Evolutionary conservation across 768 basidiomycete genomes (phyloP), one percentile per base, ranked within the genome.

Genomic region (Trichaptum fuscoviolaceum): DNA sequence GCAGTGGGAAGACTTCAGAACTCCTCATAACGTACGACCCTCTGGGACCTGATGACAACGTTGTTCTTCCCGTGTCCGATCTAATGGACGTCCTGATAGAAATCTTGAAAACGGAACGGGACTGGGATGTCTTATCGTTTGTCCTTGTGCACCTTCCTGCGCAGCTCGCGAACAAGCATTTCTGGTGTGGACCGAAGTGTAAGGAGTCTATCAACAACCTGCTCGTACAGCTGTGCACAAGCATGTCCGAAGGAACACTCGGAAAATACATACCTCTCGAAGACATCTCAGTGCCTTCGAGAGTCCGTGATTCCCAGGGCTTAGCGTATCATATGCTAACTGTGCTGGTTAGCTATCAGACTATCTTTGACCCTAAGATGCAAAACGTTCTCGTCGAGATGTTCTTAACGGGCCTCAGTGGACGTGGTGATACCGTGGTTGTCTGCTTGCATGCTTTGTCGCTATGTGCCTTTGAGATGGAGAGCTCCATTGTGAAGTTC

Each of bases 51-150:
- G 79, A 79, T 34, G 75, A 75, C 10, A 69, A 75, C 34, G 73
- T 81, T 15, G 80, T 90, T 67, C 78, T 99, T 1, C 91, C 89
- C 0, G 80, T 94, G 6, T 95, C 95, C 5, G 74, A 80, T 60
- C 95, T 96, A 73, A 81, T 99, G 6, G 71, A 72, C 10, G 82
- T 82, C 17, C 71, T 99, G 60, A 78, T 87, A 63, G 79, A 78
- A 1, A 82, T 97, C 67, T 76, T 99, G 57, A 85, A 89, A 66
- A 81, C 81, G 57, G 95, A 95, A 71, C 84, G 81, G 60, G 92
- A 89, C 68, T 99, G 96, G 96, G 97, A 99, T 67, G 81, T 99
- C 57, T 82, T 97, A 12, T 94, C 95, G 1, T 99, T 97, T 72
- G 81, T 95, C 5, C 82, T 99, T 5, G 94, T 92, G 72, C 92